Base-by-base conservation (phyloP, 169 alveolate species). In the Toxoplasma gondii region DNA sequence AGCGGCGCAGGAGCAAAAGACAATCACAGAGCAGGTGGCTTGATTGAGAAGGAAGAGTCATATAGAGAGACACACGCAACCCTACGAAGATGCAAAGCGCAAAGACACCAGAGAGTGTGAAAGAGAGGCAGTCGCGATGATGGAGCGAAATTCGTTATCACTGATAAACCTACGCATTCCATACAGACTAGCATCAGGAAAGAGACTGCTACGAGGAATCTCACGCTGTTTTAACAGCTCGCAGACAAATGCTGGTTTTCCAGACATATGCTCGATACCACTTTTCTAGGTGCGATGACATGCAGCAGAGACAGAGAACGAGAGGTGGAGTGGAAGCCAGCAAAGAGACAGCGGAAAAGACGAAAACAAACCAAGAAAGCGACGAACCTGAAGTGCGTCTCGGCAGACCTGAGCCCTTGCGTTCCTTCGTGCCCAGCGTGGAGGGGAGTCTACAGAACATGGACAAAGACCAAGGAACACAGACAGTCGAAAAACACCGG, bases 391-490 rank as follows among this genome's bases (percentile, higher is more conserved):
- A 82, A 82, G 41, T 82, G 90, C 5, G 90, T 82, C 67, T 82
- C 90, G 27, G 90, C 34, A 24, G 90, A 43, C 22, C 90, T 39
- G 58, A 82, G 67, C 27, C 90, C 90, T 45, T 44, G 90, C 34
- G 90, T 44, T n/a, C 70, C 90, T 44, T 39, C 90, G 90, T 82
- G 90, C 9, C 90, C 90, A 43, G 67, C 90, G 67, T 82, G 90
- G n/a, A 41, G 69, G 38, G 67, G 69, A 17, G 90, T 82, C 90
- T 82, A 49, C 36, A 41, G 36, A 41, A 41, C 31, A 45, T 1
- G 39, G 41, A 39, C 41, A 39, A 39, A 41, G 69, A 34, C 9
- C 27, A 43, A 41, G 39, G 69, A 10, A 38, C 90, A 41, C 36
- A 82, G 12, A 82, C 19, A 9, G 90, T 64, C 34, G 78, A 64